Conservation (phyloP, 2,329 filamentous ascomycete genomes). For the Penicillium aurantiogriseum region DNA sequence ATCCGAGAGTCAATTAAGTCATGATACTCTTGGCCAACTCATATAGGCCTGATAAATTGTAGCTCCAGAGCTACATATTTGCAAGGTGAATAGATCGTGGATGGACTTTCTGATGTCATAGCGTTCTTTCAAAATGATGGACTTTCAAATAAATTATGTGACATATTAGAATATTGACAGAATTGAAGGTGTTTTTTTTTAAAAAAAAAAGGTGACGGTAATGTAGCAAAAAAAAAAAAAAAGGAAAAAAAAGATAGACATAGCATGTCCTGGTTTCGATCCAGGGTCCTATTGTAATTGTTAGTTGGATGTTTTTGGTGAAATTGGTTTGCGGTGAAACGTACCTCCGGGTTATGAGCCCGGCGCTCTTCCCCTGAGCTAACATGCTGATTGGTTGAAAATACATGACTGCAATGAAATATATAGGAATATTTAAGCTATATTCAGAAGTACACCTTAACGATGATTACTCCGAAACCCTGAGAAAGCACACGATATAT, state of each 20-base stretch:
- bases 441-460: not conserved
- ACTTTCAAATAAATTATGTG: not conserved
- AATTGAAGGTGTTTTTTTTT: not conserved
- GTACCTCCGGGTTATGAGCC: conserved; percentile 48
- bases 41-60: not conserved
- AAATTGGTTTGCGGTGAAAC: not conserved
- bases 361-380: conserved; percentile 48
- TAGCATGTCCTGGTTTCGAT: conserved; percentile 2
- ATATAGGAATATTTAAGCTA: not conserved
- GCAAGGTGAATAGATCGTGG: no score
- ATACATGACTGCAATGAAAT: accelerated
- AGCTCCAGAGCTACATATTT: not conserved
- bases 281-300: not conserved
- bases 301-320: not conserved
- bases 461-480: no score
- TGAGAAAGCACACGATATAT: no score
- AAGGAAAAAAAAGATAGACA: not conserved
- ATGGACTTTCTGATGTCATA: not conserved
- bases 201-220: no score
- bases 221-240: not conserved
- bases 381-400: conserved; percentile 34
- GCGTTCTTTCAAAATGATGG: not conserved
- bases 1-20: not conserved
- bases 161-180: not conserved
- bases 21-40: not conserved